Base-by-base conservation (phyloP, 495 filamentous ascomycete genomes). In the Lophium mytilinum region DNA sequence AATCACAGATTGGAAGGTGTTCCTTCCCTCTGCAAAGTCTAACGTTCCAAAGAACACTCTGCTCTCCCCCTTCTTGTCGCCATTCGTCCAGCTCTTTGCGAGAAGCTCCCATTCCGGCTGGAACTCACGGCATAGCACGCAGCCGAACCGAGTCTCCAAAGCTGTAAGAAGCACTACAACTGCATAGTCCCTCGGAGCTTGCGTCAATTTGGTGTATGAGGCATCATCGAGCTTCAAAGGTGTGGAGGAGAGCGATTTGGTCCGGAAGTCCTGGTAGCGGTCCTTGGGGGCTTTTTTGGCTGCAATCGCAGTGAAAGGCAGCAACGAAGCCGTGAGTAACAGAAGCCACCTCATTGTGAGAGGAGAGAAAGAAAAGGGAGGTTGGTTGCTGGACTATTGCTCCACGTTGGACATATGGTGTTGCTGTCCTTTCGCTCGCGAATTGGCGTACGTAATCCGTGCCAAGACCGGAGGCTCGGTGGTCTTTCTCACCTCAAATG, bases 41-140 rank as follows among this genome's bases (percentile, higher is more conserved):
- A 97, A 75, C 12, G 90, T 94, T 34, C 82, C 88, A 73, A 89
- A 95, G 49, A 96, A 66, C 53, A 95, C 61, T 52, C 86, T 77
- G 37, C 87, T 81, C 30, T 84, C 84, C 40, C 81, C 86, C 35
- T 76, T 70, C 72, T 85, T 88, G 69, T 90, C 83, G 2, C 87
- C 89, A 66, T 83, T 87, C 57, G 77, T 78, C 93, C 93, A 99
- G 75, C 89, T 94, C 67, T 81, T 87, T 14, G 81, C 79, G 35
- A 99, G 79, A 19, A 99, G 69, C 21, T 95, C 88, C 85, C 90
- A 99, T 72, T 99, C 94, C 0, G 93, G 86, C 66, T 93, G 84
- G 72, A 97, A 96, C 52, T 94, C 87, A 37, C 82, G 80, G 69
- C 93, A 99, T 46, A 96, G 76, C 52, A 83, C 72, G 69, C 93